These are phyloP conservation scores for Camelina laxa DNA, from an alignment of 345 rosid species.

Conservation along the genomic window DNA sequence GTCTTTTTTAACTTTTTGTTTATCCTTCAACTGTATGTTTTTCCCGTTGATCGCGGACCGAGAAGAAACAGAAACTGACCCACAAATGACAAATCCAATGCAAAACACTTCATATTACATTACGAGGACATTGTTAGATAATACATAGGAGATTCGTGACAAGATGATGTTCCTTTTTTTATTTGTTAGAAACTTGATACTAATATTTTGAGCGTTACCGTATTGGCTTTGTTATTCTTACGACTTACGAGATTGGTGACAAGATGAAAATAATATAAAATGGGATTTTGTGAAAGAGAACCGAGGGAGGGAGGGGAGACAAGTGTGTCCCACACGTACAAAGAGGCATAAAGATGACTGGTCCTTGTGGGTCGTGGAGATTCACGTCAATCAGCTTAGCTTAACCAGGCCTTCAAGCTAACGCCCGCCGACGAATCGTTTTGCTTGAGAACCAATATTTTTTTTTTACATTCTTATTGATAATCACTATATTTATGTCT, in stretches of 20 bases:
- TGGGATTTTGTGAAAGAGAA: not conserved
- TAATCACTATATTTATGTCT: slow-evolving; percentile 13
- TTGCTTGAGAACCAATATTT: slow-evolving; percentile 5
- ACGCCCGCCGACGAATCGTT: slow-evolving; percentile 33
- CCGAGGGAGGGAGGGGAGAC: slow-evolving; percentile 27
- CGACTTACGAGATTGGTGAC: slow-evolving; percentile 16
- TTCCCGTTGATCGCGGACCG: slow-evolving; percentile 18
- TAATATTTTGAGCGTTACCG: not conserved
- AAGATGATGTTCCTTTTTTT: not conserved
- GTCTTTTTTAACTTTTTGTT: not conserved
- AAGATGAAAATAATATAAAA: not conserved
- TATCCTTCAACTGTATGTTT: slow-evolving; percentile 1
- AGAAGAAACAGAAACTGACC: slow-evolving; percentile 6
- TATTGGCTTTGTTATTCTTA: not conserved
- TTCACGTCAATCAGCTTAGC: slow-evolving; percentile 36
- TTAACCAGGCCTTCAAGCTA: slow-evolving; percentile 41
- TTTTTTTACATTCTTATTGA: slow-evolving; percentile 11
- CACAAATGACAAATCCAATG: not conserved
- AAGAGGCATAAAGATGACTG: slow-evolving; percentile 31
- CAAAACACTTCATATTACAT: not conserved
- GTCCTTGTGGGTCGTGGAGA: slow-evolving; percentile 28
- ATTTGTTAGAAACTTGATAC: not conserved
- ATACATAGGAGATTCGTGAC: not conserved
- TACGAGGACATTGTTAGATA: not conserved
- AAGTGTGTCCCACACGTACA: slow-evolving; percentile 30